Evolutionary conservation across 73 alveolate species (phyloP).

Genomic region (Stentor coeruleus): DNA sequence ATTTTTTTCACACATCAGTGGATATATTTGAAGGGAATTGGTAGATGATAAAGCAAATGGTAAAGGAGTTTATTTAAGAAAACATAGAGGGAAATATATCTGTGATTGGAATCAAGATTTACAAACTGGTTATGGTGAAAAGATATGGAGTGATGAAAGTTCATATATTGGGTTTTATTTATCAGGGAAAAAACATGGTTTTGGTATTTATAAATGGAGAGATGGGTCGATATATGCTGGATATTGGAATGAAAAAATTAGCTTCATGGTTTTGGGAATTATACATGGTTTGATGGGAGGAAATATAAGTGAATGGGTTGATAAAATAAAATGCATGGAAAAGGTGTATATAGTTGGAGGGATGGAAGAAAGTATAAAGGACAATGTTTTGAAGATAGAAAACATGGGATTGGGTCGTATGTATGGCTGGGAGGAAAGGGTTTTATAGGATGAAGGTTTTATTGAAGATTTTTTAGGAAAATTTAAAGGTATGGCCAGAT

Average conservation of each 20-base stretch:
- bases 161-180: slow-evolving; percentile 54
- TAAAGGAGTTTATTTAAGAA: slow-evolving; percentile 53
- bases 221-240: slow-evolving; percentile 79
- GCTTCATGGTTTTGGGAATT: slow-evolving; percentile 53
- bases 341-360: slow-evolving; percentile 71
- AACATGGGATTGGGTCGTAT: too few relatives aligned
- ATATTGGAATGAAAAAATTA: slow-evolving; percentile 60
- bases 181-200: slow-evolving; percentile 53
- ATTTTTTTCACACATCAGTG: slow-evolving; percentile 71
- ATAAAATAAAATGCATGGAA: slow-evolving; percentile 73
- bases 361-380: too few relatives aligned
- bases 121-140: slow-evolving; percentile 58
- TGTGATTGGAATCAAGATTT: slow-evolving; percentile 70
- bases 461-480: too few relatives aligned
- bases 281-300: slow-evolving; percentile 48
- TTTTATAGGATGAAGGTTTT: too few relatives aligned
- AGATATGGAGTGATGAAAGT: slow-evolving; percentile 66
- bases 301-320: slow-evolving; percentile 73
- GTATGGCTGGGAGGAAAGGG: too few relatives aligned
- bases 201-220: slow-evolving; percentile 64
- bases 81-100: slow-evolving; percentile 72
- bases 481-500: slow-evolving; percentile 52
- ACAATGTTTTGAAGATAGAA: too few relatives aligned
- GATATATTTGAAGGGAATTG: slow-evolving; percentile 79
- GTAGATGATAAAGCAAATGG: slow-evolving; percentile 66